phyloP scores from a whole-genome alignment of 148 eudicot genomes.

The Spergularia marina region DNA sequence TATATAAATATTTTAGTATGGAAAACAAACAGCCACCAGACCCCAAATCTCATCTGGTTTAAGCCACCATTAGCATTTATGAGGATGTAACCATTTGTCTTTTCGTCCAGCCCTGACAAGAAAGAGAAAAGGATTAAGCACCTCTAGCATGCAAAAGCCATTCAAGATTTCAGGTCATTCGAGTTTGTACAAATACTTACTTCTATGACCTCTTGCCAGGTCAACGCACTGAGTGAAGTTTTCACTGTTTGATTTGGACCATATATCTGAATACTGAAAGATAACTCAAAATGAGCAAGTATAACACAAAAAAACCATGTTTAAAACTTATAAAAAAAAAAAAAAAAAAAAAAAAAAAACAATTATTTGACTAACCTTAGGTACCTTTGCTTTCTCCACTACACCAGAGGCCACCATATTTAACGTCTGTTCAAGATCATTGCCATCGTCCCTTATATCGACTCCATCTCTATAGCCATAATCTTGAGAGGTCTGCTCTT shows the following conservation, averaged over 20 bases:
- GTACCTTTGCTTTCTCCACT: constrained; percentile 35
- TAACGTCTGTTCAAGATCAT: constrained; percentile 46
- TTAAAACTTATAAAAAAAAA: not conserved
- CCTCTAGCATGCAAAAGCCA: not conserved
- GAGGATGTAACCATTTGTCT: constrained; percentile 82
- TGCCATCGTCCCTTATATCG: constrained; percentile 28
- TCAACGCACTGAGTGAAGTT: constrained; percentile 83
- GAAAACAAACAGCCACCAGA: constrained; percentile 49
- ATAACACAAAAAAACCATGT: constrained; percentile 7
- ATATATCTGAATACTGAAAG: constrained; percentile 64
- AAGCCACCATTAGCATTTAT: constrained; percentile 98
- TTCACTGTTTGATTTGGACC: constrained; percentile 75
- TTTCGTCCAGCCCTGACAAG: constrained; percentile 56
- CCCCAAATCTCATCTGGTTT: constrained; percentile 99
- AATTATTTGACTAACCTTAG: constrained; percentile 48
- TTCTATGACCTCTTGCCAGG: constrained; percentile 65
- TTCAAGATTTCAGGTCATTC: not conserved
- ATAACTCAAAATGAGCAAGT: constrained; percentile 26
- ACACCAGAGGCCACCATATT: constrained; percentile 63
- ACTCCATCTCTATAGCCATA: constrained; percentile 38
- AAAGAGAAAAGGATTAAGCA: constrained; percentile 21
- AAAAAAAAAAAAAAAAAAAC: not conserved
- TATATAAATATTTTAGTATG: not conserved
- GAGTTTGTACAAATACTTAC: constrained; percentile 36
- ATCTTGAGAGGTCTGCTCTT: constrained; percentile 39